Evolutionary conservation across 495 filamentous ascomycete species (phyloP), one percentile per base, ranked within the genome.

Genomic region (Aspergillus cavernicola): DNA sequence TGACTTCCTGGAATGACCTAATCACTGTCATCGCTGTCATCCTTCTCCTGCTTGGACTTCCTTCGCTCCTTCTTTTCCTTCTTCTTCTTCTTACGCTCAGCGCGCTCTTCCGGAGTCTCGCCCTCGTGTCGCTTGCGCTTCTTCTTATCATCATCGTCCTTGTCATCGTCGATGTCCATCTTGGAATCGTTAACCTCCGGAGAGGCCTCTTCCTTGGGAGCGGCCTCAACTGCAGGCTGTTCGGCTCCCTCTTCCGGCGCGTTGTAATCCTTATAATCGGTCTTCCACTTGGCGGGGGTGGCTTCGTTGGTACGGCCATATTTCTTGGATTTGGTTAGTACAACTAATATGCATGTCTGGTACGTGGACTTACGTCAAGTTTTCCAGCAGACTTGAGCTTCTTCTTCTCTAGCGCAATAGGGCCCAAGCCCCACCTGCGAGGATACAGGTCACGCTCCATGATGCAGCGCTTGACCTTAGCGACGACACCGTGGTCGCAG

Each of bases 381-480:
- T 96, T 92, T 67, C 93, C 93, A 57, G 86, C 85, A n/a, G 88
- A 87, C 81, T 97, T 97, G 75, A 98, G 83, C 83, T 97, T 95
- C 85, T 97, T 97, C 85, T 98, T 98, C 75, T 96, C 87, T 36
- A 86, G 62, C 23, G 93, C 92, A 50, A 89, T 82, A 35, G 92
- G 92, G 38, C 93, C 93, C 59, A 96, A 71, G 44, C 95, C 95
- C 93, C 93, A 98, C 77, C 91, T 75, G 66, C 88, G 81, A 51
- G 92, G 92, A 78, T 98, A 98, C 11, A 95, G 78, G 66, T 97
- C 92, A 56, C 93, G 88, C 75, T 98, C 95, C 93, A 98, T 97
- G 71, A 98, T 98, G 69, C 89, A 90, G 50, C 93, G 84, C 84
- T 97, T 97, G 66, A 97, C 85, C 77, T 95, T 96, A 45, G 95